phyloP scores from a whole-genome alignment of 352 stramenopile species.

The Thalassiosira livingstoniorum region DNA sequence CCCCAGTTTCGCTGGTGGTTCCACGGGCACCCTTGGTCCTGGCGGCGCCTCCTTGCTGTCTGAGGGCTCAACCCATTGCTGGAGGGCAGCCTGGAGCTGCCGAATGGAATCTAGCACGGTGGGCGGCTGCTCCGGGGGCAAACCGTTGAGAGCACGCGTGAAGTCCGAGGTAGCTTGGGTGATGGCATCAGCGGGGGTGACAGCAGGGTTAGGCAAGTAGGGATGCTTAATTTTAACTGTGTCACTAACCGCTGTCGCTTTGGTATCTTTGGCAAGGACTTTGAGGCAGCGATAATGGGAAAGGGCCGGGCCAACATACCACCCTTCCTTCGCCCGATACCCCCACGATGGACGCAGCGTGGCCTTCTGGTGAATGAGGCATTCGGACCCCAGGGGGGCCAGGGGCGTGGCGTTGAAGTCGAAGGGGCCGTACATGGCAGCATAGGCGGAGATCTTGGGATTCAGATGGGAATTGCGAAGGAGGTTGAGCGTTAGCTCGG shows the following conservation, averaged over 20 bases:
- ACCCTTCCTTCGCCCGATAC: slow-evolving; percentile 35
- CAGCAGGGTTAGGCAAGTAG: background rate
- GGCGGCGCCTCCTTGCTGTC: too few species aligned
- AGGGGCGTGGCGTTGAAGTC: slow-evolving; percentile 57
- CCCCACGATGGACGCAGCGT: slow-evolving; percentile 23
- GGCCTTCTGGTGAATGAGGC: slow-evolving; percentile 42
- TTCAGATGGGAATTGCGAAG: slow-evolving; percentile 38
- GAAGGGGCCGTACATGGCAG: slow-evolving; percentile 24
- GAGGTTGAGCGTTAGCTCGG: slow-evolving; percentile 48
- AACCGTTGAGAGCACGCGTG: too few species aligned
- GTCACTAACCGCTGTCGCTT: background rate
- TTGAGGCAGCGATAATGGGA: slow-evolving; percentile 53
- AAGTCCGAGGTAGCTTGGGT: too few species aligned
- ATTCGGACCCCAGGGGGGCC: slow-evolving; percentile 37
- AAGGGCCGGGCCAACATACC: slow-evolving; percentile 47
- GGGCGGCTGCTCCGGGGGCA: too few species aligned
- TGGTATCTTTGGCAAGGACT: background rate
- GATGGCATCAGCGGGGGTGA: background rate
- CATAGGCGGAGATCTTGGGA: slow-evolving; percentile 52
- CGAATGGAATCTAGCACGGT: too few species aligned
- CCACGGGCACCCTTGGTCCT: too few species aligned
- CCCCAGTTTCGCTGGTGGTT: too few species aligned
- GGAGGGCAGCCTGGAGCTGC: background rate
- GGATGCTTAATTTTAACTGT: background rate
- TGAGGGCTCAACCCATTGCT: too few species aligned